Evolutionary conservation across 495 filamentous ascomycete species (phyloP).

Genomic region (Penicillium simplicissimum): DNA sequence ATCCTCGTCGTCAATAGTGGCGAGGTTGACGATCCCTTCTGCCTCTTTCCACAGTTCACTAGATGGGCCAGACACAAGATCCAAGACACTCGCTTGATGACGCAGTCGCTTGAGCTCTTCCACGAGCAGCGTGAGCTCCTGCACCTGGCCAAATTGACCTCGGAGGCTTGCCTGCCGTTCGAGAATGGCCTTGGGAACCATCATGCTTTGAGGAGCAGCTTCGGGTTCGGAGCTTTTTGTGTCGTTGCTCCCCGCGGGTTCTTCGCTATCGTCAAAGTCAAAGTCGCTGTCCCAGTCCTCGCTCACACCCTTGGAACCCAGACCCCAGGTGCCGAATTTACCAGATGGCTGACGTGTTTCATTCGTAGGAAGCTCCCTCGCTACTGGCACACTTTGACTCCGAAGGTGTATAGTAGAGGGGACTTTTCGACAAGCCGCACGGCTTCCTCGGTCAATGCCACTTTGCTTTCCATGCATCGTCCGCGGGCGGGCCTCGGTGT

Average conservation of each 20-base stretch:
- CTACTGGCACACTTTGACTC: constrained; percentile 93
- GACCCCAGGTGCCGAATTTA: constrained; percentile 87
- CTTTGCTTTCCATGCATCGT: constrained; percentile 92
- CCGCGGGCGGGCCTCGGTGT: constrained; percentile 69
- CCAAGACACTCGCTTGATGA: constrained; percentile 62
- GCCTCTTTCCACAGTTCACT: constrained; percentile 78
- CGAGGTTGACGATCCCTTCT: constrained; percentile 82
- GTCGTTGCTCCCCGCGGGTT: constrained; percentile 29
- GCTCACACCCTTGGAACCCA: constrained; percentile 78
- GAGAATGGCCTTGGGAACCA: constrained; percentile 78
- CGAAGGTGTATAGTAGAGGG: constrained; percentile 79
- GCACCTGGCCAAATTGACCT: constrained; percentile 83
- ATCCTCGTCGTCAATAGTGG: constrained; percentile 79
- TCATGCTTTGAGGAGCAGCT: constrained; percentile 52
- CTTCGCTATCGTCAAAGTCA: constrained; percentile 63
- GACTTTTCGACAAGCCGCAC: constrained; percentile 70
- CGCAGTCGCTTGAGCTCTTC: constrained; percentile 74
- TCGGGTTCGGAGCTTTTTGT: constrained; percentile 28
- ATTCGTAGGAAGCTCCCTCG: constrained; percentile 58
- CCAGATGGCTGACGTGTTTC: constrained; percentile 62
- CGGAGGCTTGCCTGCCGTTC: constrained; percentile 82
- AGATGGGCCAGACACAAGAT: constrained; percentile 62
- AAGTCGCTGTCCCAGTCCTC: constrained; percentile 88
- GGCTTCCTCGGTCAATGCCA: constrained; percentile 68
- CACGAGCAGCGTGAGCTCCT: constrained; percentile 79